These are phyloP conservation scores for Gamsiella multidivaricata DNA, from an alignment of 192 early-diverging fungal genomes.

Conservation along the genomic window DNA sequence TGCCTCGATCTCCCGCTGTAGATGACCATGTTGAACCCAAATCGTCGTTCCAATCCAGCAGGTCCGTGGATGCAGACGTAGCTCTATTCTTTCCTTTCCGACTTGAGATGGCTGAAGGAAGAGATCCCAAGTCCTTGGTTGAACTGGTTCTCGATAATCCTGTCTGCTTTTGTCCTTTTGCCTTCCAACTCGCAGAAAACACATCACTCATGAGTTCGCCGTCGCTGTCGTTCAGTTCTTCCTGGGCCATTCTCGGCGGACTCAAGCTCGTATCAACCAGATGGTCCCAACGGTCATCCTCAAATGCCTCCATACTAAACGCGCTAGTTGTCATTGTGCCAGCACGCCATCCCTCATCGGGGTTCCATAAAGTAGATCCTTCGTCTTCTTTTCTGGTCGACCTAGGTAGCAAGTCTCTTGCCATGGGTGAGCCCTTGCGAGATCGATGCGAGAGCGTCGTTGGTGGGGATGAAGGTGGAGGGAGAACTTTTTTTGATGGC, in stretches of 20 bases:
- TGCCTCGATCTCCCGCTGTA: not conserved
- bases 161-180: not conserved
- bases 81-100: not conserved
- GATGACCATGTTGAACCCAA: not conserved
- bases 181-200: conserved; percentile 1
- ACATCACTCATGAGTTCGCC: conserved; percentile 23
- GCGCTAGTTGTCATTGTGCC: not conserved
- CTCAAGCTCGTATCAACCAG: conserved; percentile 17
- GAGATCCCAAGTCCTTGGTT: not conserved
- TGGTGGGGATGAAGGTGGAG: not conserved
- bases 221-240: conserved; percentile 7
- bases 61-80: not conserved
- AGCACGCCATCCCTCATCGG: too few species aligned
- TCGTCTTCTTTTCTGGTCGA: not conserved
- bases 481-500: not conserved
- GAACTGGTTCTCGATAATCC: not conserved
- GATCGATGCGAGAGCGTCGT: not conserved
- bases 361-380: too few species aligned
- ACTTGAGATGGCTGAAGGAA: not conserved
- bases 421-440: not conserved
- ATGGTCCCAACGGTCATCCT: not conserved
- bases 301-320: too few species aligned
- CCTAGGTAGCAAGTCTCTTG: conserved; percentile 8
- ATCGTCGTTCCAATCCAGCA: conserved; percentile 6
- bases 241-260: conserved; percentile 8